Conservation (phyloP, 2,329 filamentous ascomycete genomes). For the Microsporum audouinii region DNA sequence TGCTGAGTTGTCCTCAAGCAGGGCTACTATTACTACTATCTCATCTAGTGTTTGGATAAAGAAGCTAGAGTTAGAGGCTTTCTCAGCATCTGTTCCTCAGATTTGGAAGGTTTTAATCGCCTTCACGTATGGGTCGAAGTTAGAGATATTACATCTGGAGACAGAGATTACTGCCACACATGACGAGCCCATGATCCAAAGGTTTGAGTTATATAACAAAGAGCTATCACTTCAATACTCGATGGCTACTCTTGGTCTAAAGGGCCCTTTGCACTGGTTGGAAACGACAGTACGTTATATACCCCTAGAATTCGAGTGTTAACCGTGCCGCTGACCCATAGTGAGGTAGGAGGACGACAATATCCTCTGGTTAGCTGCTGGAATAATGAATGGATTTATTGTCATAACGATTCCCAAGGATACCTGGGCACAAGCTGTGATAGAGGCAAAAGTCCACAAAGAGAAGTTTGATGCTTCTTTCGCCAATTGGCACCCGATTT, state of each 20-base stretch:
- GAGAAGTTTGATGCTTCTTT: not conserved
- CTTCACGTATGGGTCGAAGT: constrained; percentile 20
- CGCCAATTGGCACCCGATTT: not conserved
- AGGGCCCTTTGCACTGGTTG: constrained; percentile 6
- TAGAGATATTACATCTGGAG: constrained; percentile 14
- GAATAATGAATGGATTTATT: constrained; percentile 4
- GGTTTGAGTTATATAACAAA: not conserved
- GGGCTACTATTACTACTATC: constrained; percentile 20
- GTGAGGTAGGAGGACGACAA: not conserved
- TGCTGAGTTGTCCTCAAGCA: constrained; percentile 19
- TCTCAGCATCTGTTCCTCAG: not conserved
- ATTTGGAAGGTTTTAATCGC: constrained; percentile 15
- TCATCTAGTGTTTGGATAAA: constrained; percentile 27
- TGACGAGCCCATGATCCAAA: not conserved
- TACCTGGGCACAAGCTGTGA: not conserved
- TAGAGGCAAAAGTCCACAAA: not conserved
- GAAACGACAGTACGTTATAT: not conserved
- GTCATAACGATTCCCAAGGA: not conserved
- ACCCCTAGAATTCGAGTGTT: not conserved
- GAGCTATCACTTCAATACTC: not conserved
- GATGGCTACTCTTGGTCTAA: not conserved
- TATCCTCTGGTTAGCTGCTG: not conserved
- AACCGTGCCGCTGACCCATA: not conserved
- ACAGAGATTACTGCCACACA: not conserved
- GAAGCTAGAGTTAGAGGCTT: not conserved